Evolutionary conservation across 257 asterid genomes (phyloP), one percentile per base, ranked within the genome.

Genomic region (Leonotis leonurus): DNA sequence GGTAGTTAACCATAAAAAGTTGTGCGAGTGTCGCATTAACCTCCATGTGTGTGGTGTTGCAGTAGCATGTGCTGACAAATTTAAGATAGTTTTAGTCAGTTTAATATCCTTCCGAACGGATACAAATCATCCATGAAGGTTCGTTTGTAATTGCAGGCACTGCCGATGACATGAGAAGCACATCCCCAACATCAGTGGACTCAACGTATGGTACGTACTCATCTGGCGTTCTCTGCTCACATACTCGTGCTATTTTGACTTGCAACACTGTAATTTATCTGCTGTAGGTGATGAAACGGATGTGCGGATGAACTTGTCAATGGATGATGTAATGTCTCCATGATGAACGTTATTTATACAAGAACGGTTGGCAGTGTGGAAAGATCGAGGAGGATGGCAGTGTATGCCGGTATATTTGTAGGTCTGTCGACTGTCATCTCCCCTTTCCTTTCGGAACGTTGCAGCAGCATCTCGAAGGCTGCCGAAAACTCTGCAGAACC

Each of bases 381-480:
- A 54, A 55, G 50, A 48, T 49, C 8, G 52, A 45, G 14, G 14
- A 73, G 76, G 79, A 75, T 65, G 70, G 85, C 41, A 85, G 91
- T 78, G 72, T 65, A 65, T 30, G 69, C 90, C 91, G 73, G 86
- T 84, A 43, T 80, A 90, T 87, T 78, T 85, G 87, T 86, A 80
- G 91, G 98, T 73, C 66, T 72, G 64, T 72, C 79, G 77, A 73
- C 83, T 83, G n/a, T n/a, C n/a, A n/a, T 74, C 24, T 29, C 39
- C 89, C 88, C 70, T 36, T 43, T 39, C 69, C 60, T 7, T 67
- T 53, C 10, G n/a, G n/a, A n/a, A n/a, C n/a, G 73, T 67, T 53
- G 60, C 51, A 12, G 57, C 56, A 46, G 24, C n/a, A 64, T 67
- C n/a, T n/a, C 50, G 65, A 55, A 66, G 79, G 49, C 61, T 69